phyloP scores from a whole-genome alignment of 768 basidiomycete genomes.

The Hygrocybe coccinea region DNA sequence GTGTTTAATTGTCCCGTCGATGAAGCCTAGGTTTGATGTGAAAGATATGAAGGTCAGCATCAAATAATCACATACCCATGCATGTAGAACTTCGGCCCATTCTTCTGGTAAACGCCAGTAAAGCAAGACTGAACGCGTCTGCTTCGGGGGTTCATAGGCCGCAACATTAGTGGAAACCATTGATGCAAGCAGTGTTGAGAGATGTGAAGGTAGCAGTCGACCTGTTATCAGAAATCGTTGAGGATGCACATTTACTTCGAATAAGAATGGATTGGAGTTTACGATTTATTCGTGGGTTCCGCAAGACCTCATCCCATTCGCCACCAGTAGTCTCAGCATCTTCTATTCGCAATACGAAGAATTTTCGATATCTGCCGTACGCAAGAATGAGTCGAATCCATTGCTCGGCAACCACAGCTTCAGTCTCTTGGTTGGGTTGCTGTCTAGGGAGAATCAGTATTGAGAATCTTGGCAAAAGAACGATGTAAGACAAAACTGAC shows the following conservation, averaged over 20 bases:
- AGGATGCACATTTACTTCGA: not conserved
- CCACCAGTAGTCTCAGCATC: conserved; percentile 62
- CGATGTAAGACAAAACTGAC: conserved; percentile 41
- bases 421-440: conserved; percentile 67
- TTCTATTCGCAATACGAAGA: conserved; percentile 65
- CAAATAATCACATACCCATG: conserved; percentile 55
- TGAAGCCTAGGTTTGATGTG: conserved; percentile 44
- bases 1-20: conserved; percentile 76
- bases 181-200: conserved; percentile 50
- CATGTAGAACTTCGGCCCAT: conserved; percentile 78
- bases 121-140: conserved; percentile 62
- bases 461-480: conserved; percentile 15
- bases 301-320: conserved; percentile 77
- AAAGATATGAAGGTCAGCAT: conserved; percentile 3
- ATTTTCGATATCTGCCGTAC: conserved; percentile 63
- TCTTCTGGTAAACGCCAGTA: conserved; percentile 79
- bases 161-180: conserved; percentile 66
- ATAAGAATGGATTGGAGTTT: conserved; percentile 33
- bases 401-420: conserved; percentile 55
- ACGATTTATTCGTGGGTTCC: conserved; percentile 79
- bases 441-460: conserved; percentile 47
- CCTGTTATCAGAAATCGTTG: conserved; percentile 37
- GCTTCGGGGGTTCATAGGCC: conserved; percentile 69
- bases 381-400: conserved; percentile 76
- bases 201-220: conserved; percentile 52